A percentile compares a stretch with the other conserved stretches of the same genome.
These are phyloP conservation scores for Suhomyces faveliae DNA, from an alignment of 805 yeast genomes.

Conservation along the genomic window DNA sequence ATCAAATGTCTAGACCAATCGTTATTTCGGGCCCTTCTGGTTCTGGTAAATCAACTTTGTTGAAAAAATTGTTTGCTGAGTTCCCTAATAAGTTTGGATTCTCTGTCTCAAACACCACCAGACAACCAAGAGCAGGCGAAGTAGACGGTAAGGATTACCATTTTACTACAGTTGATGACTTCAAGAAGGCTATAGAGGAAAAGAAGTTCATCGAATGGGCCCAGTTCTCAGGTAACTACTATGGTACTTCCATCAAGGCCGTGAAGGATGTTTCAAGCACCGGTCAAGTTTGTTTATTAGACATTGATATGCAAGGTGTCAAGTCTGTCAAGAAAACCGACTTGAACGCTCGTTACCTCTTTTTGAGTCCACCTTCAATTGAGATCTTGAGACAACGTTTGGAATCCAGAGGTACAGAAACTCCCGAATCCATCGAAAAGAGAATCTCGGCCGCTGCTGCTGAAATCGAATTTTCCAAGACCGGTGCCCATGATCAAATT, in stretches of 20 bases:
- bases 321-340: slow-evolving; percentile 81
- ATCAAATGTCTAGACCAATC: slow-evolving; percentile 62
- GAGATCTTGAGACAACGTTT: slow-evolving; percentile 75
- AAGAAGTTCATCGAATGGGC: slow-evolving; percentile 95
- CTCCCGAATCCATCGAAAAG: slow-evolving; percentile 77
- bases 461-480: slow-evolving; percentile 83
- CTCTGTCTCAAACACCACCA: slow-evolving; percentile 90
- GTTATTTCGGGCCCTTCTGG: slow-evolving; percentile 98
- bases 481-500: slow-evolving; percentile 89
- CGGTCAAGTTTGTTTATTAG: slow-evolving; percentile 83
- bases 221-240: slow-evolving; percentile 94
- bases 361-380: slow-evolving; percentile 89
- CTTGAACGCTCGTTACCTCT: slow-evolving; percentile 80
- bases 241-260: slow-evolving; percentile 88
- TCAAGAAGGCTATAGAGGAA: slow-evolving; percentile 71
- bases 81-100: slow-evolving; percentile 90
- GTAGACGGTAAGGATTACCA: slow-evolving; percentile 85
- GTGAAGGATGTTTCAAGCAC: slow-evolving; percentile 68
- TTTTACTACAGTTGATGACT: slow-evolving; percentile 76
- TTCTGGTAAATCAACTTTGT: slow-evolving; percentile 91
- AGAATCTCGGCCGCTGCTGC: slow-evolving; percentile 84
- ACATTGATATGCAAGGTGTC: slow-evolving; percentile 99
- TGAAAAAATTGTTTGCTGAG: slow-evolving; percentile 87
- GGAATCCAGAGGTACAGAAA: slow-evolving; percentile 91
- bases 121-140: slow-evolving; percentile 91